These are phyloP conservation scores for Ceratorhiza oryzae-sativae DNA, from an alignment of 1,284 basidiomycete genomes.

Conservation along the genomic window DNA sequence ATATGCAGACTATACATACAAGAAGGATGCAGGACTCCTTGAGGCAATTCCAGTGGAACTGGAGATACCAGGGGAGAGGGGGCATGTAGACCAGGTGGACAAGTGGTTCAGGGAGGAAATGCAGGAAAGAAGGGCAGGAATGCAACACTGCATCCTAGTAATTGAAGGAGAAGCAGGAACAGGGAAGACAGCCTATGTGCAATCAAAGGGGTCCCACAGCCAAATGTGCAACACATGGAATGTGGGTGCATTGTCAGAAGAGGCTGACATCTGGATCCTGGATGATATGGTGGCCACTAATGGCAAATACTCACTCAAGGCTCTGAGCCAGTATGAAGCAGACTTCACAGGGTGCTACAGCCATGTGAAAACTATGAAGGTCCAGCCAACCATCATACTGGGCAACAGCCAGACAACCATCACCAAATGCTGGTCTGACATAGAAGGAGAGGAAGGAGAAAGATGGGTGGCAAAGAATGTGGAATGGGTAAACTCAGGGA, in stretches of 20 bases:
- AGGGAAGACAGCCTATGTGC: not conserved
- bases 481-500: not conserved
- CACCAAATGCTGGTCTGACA: not conserved
- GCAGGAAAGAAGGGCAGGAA: not conserved
- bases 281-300: not conserved
- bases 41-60: not conserved
- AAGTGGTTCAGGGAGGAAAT: not conserved
- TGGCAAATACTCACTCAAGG: not conserved
- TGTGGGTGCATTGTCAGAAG: not conserved
- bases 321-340: not conserved
- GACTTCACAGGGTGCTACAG: not conserved
- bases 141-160: not conserved
- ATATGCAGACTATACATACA: not conserved
- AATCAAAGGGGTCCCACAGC: not conserved
- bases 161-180: not conserved
- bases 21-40: not conserved
- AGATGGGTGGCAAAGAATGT: not conserved
- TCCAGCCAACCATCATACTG: not conserved
- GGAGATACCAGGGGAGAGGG: not conserved
- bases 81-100: not conserved
- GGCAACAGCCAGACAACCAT: not conserved
- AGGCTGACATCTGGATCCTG: not conserved
- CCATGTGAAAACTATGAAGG: not conserved
- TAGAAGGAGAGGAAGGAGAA: not conserved
- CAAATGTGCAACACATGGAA: not conserved